These are phyloP conservation scores for Fusarium keratoplasticum DNA, from an alignment of 2,329 filamentous ascomycete species.

Conservation along the genomic window DNA sequence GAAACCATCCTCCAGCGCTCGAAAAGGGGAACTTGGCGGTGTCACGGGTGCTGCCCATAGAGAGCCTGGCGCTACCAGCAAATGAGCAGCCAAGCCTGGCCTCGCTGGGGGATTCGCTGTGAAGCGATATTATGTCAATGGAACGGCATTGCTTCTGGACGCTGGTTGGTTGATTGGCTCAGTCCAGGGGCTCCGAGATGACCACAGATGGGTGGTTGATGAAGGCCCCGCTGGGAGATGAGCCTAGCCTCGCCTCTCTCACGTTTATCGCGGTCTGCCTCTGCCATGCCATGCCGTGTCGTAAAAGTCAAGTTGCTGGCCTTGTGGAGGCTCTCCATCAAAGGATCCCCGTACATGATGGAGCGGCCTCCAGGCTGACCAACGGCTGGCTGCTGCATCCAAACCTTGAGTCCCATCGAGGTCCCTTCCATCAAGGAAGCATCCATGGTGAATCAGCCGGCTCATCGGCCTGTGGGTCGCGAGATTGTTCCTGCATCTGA, in stretches of 20 bases:
- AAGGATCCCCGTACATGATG: slow-evolving; percentile 16
- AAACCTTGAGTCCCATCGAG: neutral
- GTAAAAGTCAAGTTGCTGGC: neutral
- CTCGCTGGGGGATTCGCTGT: slow-evolving; percentile 13
- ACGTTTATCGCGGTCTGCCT: slow-evolving; percentile 1
- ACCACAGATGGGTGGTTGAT: slow-evolving; percentile 16
- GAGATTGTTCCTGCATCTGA: slow-evolving; percentile 50
- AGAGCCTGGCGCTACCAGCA: slow-evolving; percentile 16
- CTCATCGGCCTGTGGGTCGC: slow-evolving; percentile 42
- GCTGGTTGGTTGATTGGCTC: slow-evolving; percentile 33
- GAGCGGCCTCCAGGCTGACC: slow-evolving; percentile 7
- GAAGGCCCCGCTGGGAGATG: slow-evolving; percentile 37
- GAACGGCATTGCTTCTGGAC: slow-evolving; percentile 14
- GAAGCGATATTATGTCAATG: slow-evolving; percentile 42
- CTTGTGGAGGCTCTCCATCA: neutral
- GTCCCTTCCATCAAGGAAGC: slow-evolving; percentile 5
- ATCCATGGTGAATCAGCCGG: slow-evolving; percentile 34
- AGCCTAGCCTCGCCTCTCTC: slow-evolving; percentile 23
- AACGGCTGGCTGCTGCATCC: neutral
- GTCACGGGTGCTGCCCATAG: slow-evolving; percentile 3
- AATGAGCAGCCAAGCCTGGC: slow-evolving; percentile 29
- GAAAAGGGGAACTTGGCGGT: neutral
- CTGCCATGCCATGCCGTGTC: neutral
- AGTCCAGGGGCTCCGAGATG: slow-evolving; percentile 19
- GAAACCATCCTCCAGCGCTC: slow-evolving; percentile 1